Base-by-base conservation (phyloP, 176 grass and related monocot genomes). In the Otatea glauca region DNA sequence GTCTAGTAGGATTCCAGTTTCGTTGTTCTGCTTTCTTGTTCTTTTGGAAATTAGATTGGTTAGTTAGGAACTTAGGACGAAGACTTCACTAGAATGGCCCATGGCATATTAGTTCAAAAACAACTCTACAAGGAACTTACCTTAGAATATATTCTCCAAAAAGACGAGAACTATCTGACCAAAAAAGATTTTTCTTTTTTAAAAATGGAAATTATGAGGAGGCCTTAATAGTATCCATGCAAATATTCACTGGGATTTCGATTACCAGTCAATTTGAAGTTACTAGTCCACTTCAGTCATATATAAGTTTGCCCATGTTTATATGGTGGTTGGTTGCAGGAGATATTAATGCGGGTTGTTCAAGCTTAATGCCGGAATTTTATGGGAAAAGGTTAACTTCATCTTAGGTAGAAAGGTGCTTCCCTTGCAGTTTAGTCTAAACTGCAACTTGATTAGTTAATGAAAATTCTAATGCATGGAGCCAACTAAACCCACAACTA, bases 381-480 rank as follows among this genome's bases (percentile, higher is more conserved):
- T 81, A 49, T 29, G 69, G 20, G 81, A 84, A 59, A 84, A 74
- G 58, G 4, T 56, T 59, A 74, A 50, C 27, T 89, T 89, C 49
- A 75, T 74, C 82, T 89, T 89, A 89, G 81, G 87, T 69, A 85
- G 51, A 75, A 89, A 80, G 76, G 50, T 89, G 32, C 8, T 66
- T 75, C 7, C 23, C 69, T 60, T 74, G 75, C 21, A 41, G 75
- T 74, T 48, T 67, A 74, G 69, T 74, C 77, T 39, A 79, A 84
- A 84, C 37, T 41, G 49, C 74, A 78, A 74, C 23, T 56, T 74
- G 24, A 35, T 48, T 89, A 75, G 32, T 81, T 81, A 75, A 81
- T 60, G 50, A 85, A 89, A 85, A 89, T 69, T 29, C 51, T 75
- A 68, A 89, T 62, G 6, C 45, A 80, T 38, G 43, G 87, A 84